Base-by-base conservation (phyloP, 2,329 filamentous ascomycete genomes). In the Fusarium sp. region DNA sequence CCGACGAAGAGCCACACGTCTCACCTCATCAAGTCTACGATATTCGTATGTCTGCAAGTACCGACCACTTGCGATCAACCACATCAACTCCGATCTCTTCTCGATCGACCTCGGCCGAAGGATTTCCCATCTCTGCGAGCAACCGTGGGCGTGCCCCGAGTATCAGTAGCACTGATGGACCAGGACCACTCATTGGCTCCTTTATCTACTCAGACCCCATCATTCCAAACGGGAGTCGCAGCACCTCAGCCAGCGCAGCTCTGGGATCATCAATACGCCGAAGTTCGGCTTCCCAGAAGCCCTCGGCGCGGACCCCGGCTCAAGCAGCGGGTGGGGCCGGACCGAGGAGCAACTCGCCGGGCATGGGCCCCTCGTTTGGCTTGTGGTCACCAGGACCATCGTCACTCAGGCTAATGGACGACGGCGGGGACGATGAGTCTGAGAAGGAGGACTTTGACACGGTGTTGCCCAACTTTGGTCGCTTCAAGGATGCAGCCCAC, bases 1-100 rank as follows among this genome's bases (percentile, higher is more conserved):
- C 77, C 20, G 69, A 71, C 33, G 69, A 72, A 50, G 76, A 78
- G 56, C 73, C 75, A 70, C 70, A 83, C 81, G 82, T 89, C 71
- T 83, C 84, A 0, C 84, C 92, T 6, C 86, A 90, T 58, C 86
- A 92, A 20, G 86, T 91, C 64, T 96, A 95, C 80, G 93, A 95
- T 68, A 89, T 96, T 76, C 91, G 91, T 73, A 82, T 95, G 16
- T 88, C 93, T n/a, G 93, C 93, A 33, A 94, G 90, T 64, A 92
- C 91, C 0, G 93, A 95, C 35, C 94, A 97, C 78, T 84, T 96
- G 4, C 88, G 91, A 7, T 83, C 84, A 33, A 83, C 77, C 14
- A 76, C 79, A 6, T 83, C 82, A 3, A 83, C 82, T 20, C 82
- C 84, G 1, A 76, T 78, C 70, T 82, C 82, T 41, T 73, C 80